phyloP scores from a whole-genome alignment of 805 yeast genomes.

The Candida methanosorbosa region DNA sequence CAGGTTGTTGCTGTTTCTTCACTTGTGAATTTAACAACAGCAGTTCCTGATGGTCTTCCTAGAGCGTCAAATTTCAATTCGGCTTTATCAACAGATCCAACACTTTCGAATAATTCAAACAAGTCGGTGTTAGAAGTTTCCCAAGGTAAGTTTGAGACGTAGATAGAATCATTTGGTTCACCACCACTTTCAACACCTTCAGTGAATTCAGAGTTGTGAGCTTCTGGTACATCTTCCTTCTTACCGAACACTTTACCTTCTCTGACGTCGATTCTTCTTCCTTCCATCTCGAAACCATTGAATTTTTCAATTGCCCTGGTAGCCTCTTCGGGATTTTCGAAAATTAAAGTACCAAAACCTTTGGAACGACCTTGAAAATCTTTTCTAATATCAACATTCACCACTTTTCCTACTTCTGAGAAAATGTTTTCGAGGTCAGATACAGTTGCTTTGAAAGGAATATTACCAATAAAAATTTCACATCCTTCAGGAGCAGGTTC shows the following conservation, averaged over 20 bases:
- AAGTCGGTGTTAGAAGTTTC: constrained; percentile 83
- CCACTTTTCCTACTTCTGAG: constrained; percentile 67
- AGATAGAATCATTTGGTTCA: constrained; percentile 50
- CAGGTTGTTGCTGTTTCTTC: constrained; percentile 67
- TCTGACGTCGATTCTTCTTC: constrained; percentile 73
- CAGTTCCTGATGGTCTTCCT: constrained; percentile 73
- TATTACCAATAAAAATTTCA: constrained; percentile 71
- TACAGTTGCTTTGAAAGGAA: constrained; percentile 80
- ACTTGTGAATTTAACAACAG: constrained; percentile 71
- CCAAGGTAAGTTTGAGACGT: constrained; percentile 76
- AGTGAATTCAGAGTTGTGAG: constrained; percentile 46
- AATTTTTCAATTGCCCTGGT: constrained; percentile 58
- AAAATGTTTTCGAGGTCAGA: constrained; percentile 80
- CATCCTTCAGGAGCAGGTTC: constrained; percentile 20
- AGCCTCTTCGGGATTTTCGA: constrained; percentile 59
- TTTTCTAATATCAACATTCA: constrained; percentile 69
- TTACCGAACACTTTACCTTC: constrained; percentile 42
- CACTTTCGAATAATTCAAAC: constrained; percentile 74
- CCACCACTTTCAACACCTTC: constrained; percentile 58
- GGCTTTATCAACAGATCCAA: constrained; percentile 69
- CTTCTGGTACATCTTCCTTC: constrained; percentile 4
- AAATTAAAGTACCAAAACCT: constrained; percentile 81
- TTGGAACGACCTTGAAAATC: constrained; percentile 67
- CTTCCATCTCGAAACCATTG: constrained; percentile 64
- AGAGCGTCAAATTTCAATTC: constrained; percentile 56